Evolutionary conservation across 305 asterid genomes (phyloP).

Genomic region (Plantago lanceolata): DNA sequence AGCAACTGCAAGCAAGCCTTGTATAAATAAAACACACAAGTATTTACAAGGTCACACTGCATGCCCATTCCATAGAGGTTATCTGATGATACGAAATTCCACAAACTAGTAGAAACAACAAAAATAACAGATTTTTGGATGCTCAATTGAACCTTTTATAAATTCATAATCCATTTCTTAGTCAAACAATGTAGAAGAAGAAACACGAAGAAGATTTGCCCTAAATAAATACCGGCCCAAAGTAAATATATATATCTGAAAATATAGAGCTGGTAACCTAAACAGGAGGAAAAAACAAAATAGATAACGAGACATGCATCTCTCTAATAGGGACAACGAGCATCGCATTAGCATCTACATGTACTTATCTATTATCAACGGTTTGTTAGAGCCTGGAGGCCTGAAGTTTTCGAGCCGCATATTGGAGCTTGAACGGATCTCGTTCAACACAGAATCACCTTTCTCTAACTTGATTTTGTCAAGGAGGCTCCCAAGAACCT

Average conservation of each 20-base stretch:
- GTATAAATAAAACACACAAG: no score
- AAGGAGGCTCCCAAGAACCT: conserved; percentile 47
- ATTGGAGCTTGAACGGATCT: conserved; percentile 46
- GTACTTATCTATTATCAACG: conserved; percentile 42
- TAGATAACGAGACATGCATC: conserved; percentile 12
- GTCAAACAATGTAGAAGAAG: conserved; percentile 27
- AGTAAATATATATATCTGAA: conserved; percentile 25
- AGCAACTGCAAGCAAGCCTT: no score
- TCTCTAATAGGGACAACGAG: conserved; percentile 32
- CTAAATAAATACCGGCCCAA: conserved; percentile 23
- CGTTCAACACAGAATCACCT: conserved; percentile 52
- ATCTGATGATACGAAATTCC: not conserved
- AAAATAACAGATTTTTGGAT: no score
- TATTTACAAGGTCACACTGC: no score
- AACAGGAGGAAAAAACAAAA: conserved; percentile 5
- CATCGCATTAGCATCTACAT: conserved; percentile 31
- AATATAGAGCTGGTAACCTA: conserved; percentile 20
- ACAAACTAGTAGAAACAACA: no score
- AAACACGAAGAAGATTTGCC: conserved; percentile 18
- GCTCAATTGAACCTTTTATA: conserved; percentile 35
- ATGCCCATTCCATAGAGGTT: no score
- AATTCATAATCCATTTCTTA: conserved; percentile 27
- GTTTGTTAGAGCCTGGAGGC: conserved; percentile 37
- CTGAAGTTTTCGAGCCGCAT: conserved; percentile 45
- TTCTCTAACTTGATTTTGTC: conserved; percentile 50